Conservation (phyloP, 2,329 filamentous ascomycete genomes). For the Aspergillus phoenicis region DNA sequence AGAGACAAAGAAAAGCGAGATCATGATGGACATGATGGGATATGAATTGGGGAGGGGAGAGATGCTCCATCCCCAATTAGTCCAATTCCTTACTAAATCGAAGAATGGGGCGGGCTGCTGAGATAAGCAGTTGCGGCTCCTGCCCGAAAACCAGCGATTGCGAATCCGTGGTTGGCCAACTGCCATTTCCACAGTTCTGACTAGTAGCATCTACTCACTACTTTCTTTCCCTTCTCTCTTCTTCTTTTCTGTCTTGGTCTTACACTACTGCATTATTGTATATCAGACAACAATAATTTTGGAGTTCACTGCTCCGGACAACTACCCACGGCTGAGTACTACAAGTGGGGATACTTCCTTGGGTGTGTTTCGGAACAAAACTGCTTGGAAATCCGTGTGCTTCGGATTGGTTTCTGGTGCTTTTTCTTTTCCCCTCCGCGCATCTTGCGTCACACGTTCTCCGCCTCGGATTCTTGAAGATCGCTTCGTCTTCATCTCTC, state of each 20-base stretch:
- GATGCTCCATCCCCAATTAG: too few species aligned
- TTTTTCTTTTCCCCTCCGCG: background rate
- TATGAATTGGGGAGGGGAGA: too few species aligned
- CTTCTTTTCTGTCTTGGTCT: background rate
- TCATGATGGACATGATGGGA: too few species aligned
- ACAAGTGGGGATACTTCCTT: background rate
- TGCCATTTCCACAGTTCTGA: background rate
- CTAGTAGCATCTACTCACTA: too few species aligned
- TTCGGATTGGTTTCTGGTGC: constrained; percentile 6
- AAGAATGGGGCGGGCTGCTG: background rate
- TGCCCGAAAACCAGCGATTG: background rate
- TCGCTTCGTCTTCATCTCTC: background rate
- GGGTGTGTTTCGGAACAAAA: background rate
- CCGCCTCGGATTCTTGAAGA: constrained; percentile 1
- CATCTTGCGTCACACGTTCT: constrained; percentile 7
- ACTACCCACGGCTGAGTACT: too few species aligned
- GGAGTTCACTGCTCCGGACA: background rate
- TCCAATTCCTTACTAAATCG: too few species aligned
- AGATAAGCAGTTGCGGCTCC: background rate
- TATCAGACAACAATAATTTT: background rate
- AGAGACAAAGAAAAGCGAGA: too few species aligned
- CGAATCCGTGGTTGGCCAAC: background rate
- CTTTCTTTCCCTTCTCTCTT: background rate
- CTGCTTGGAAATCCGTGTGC: background rate
- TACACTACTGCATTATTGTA: background rate